Conservation (phyloP, 768 basidiomycete species). For the Psilocybe sp. region DNA sequence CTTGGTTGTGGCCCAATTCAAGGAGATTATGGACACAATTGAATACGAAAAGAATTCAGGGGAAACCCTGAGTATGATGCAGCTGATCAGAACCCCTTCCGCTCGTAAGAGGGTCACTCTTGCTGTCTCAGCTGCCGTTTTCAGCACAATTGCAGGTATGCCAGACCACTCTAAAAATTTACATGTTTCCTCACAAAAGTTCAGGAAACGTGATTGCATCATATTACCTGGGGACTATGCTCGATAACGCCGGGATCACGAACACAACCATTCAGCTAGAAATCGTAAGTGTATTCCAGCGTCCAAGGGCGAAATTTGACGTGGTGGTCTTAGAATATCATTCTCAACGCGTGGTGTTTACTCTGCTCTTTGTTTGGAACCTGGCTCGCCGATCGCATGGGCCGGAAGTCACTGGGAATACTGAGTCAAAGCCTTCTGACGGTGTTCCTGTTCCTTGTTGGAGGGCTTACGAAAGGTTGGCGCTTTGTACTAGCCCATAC, state of each 20-base stretch:
- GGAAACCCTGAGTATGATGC: slow-evolving; percentile 8
- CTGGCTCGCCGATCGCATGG: slow-evolving; percentile 12
- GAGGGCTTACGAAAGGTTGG: slow-evolving; percentile 13
- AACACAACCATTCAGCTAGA: slow-evolving; percentile 12
- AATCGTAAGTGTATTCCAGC: slow-evolving; percentile 1
- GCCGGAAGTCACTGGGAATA: slow-evolving; percentile 14
- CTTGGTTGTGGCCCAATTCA: slow-evolving; percentile 8
- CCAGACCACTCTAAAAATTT: not conserved
- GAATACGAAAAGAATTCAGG: slow-evolving; percentile 9
- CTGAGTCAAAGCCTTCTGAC: slow-evolving; percentile 12
- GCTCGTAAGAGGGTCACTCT: slow-evolving; percentile 13
- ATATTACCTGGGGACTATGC: slow-evolving; percentile 16
- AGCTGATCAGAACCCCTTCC: slow-evolving; percentile 9
- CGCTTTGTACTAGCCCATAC: not conserved
- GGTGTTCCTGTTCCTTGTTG: slow-evolving; percentile 15
- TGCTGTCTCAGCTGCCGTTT: slow-evolving; percentile 14
- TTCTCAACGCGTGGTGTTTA: slow-evolving; percentile 15
- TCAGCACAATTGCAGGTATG: slow-evolving; percentile 15
- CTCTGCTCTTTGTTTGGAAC: slow-evolving; percentile 15
- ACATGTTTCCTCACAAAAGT: not conserved
- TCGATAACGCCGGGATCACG: slow-evolving; percentile 14
- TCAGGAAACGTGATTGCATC: slow-evolving; percentile 15
- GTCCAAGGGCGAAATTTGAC: not conserved
- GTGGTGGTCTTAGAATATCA: slow-evolving; percentile 7
- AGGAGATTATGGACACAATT: slow-evolving; percentile 11